Evolutionary conservation across 208 protist species (phyloP).

Genomic region (Borovskyia barvae): DNA sequence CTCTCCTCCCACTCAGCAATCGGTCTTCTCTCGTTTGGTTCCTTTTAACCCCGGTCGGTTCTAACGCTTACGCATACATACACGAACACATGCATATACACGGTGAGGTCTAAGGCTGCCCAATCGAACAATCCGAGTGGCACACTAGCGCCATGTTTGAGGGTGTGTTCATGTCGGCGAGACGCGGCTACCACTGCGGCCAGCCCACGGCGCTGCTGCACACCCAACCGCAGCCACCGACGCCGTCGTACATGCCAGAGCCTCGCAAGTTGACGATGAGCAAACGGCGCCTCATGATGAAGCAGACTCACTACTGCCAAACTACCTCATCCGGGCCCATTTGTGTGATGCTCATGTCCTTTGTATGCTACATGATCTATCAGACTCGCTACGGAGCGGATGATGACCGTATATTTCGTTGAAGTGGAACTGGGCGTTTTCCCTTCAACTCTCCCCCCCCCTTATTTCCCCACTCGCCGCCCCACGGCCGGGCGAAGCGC

Average conservation of each 20-base stretch:
- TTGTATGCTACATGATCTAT: constrained; percentile 28
- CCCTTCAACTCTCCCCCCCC: too few species aligned
- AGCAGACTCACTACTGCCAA: constrained; percentile 29
- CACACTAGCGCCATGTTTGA: too few species aligned
- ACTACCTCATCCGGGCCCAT: constrained; percentile 36
- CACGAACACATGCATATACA: too few species aligned
- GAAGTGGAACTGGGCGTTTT: too few species aligned
- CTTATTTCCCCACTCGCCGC: too few species aligned
- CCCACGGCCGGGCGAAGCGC: too few species aligned
- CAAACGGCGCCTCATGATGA: constrained; percentile 42
- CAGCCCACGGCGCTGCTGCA: not conserved
- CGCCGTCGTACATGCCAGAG: too few species aligned
- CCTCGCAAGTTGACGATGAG: constrained; percentile 43
- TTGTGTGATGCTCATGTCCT: constrained; percentile 42
- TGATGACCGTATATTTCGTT: constrained; percentile 27
- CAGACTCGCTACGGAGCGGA: constrained; percentile 12
- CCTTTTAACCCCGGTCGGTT: too few species aligned
- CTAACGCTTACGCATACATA: too few species aligned
- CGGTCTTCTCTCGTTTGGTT: too few species aligned
- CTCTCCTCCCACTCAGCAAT: too few species aligned
- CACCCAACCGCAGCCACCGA: too few species aligned
- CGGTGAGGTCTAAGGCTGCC: not conserved
- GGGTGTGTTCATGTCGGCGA: not conserved
- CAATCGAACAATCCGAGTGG: not conserved
- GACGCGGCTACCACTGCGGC: not conserved